These are phyloP conservation scores for Leptographium galeiforme DNA, from an alignment of 2,329 filamentous ascomycete genomes.

Conservation along the genomic window DNA sequence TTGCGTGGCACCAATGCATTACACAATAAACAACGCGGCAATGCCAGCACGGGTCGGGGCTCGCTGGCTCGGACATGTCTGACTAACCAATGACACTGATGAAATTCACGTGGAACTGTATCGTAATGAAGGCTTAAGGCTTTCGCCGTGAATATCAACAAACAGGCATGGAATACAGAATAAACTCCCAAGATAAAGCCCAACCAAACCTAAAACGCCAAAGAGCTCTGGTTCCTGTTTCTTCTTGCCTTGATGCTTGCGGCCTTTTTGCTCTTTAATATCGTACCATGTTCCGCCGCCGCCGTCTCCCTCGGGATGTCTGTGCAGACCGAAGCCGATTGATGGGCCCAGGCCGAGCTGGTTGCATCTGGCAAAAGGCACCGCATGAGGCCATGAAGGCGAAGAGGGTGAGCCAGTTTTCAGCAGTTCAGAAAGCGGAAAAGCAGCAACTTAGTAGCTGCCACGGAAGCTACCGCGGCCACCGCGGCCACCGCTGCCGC, in stretches of 20 bases:
- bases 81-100: neutral
- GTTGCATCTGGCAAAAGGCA: neutral
- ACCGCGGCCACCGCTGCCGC: too few relatives aligned
- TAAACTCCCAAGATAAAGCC: neutral
- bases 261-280: neutral
- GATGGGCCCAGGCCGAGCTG: neutral
- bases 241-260: neutral
- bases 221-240: conserved; percentile 1
- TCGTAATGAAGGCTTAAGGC: neutral
- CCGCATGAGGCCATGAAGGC: neutral
- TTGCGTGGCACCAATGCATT: too few relatives aligned
- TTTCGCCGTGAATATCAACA: neutral
- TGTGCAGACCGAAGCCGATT: neutral
- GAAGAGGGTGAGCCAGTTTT: neutral
- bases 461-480: neutral
- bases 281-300: neutral
- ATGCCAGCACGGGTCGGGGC: too few relatives aligned
- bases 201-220: conserved; percentile 7
- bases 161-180: neutral
- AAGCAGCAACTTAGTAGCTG: neutral
- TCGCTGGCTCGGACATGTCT: too few relatives aligned
- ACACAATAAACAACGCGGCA: too few relatives aligned
- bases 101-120: neutral
- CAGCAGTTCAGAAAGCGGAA: neutral
- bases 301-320: neutral